Evolutionary conservation across 345 rosid species (phyloP), one percentile per base, ranked within the genome.

Genomic region (Murraya koenigii): DNA sequence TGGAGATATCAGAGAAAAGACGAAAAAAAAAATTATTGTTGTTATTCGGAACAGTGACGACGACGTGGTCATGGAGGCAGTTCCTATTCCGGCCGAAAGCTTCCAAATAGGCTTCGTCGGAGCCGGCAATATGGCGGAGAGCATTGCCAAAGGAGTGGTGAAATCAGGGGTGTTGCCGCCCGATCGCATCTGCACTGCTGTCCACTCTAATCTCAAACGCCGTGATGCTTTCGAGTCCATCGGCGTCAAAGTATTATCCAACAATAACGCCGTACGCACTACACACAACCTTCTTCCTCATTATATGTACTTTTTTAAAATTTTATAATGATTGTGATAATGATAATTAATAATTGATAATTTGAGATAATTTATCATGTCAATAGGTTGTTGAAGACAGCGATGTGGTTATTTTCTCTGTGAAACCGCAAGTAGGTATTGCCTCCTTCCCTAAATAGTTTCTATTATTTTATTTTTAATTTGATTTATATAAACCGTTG

Each of bases 121-220:
- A 77, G 96, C 98, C 0, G 98, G 99, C 17, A 95, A 93, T 77
- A 87, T 95, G 94, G 99, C 99, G 1, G 95, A 95, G 91, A 88
- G 93, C 82, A 95, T 95, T 19, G 97, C 94, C 19, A 89, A 87
- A 82, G 99, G 99, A 30, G 87, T 92, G 38, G 93, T 86, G 30
- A 84, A 84, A 66, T 89, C 98, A 3, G 98, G 94, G 65, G 30
- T 89, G 61, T 77, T 95, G 72, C 98, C 94, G 23, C 84, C 96
- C 28, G 74, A 90, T 67, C 92, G 92, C 79, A 93, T 95, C 70
- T 81, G 65, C 77, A 93, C 96, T 0, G 90, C 96, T 25, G 82
- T 81, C 68, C 91, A 93, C 76, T 85, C 90, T 44, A 88, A 87
- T 78, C 90, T 89, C 75, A 49, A 66, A 3, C 93, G 99, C 28